These are phyloP conservation scores for Gnomoniopsis smithogilvyi DNA, from an alignment of 2,329 filamentous ascomycete genomes.

Conservation along the genomic window DNA sequence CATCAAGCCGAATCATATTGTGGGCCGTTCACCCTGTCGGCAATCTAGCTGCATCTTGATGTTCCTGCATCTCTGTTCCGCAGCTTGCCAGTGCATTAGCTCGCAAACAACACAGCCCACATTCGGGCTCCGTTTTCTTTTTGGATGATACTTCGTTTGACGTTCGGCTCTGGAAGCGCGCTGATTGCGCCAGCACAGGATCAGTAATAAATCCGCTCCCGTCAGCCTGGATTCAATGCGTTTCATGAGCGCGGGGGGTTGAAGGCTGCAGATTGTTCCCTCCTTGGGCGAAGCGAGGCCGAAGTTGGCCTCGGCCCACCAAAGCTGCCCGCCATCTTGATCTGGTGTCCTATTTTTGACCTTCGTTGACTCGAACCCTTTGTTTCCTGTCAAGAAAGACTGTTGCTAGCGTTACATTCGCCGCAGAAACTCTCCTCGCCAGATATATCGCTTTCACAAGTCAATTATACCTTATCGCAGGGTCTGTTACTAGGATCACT, in stretches of 20 bases:
- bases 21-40: not conserved
- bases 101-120: not conserved
- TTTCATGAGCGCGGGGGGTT: constrained; percentile 6
- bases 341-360: constrained; percentile 7
- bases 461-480: too few species aligned
- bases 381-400: constrained; percentile 6
- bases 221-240: not conserved
- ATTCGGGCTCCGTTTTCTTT: not conserved
- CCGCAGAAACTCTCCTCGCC: not conserved
- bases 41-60: not conserved
- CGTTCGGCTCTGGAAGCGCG: too few species aligned
- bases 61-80: constrained; percentile 16
- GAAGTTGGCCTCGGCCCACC: constrained; percentile 1
- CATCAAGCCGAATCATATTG: not conserved
- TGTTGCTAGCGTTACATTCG: not conserved
- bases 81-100: constrained; percentile 12
- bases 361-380: not conserved
- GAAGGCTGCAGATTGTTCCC: constrained; percentile 5
- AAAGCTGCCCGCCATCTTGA: constrained; percentile 2
- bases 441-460: too few species aligned
- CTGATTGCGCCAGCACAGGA: not conserved
- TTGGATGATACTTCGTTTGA: not conserved
- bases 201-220: not conserved
- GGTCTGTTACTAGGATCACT: too few species aligned
- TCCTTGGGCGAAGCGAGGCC: constrained; percentile 8